These are phyloP conservation scores for Pichia sp. DNA, from an alignment of 1,139 yeast species.

Conservation along the genomic window DNA sequence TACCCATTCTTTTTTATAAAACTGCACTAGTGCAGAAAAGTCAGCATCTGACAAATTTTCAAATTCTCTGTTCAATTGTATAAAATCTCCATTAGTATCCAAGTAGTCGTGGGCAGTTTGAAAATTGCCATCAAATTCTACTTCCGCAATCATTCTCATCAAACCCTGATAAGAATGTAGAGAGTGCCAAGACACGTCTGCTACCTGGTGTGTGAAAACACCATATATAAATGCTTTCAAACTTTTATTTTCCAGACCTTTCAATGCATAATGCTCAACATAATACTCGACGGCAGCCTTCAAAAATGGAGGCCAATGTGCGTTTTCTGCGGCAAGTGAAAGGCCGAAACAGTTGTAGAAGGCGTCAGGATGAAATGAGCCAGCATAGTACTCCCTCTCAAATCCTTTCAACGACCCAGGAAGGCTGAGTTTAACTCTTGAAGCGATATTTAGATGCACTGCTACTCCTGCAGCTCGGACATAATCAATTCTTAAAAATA, in stretches of 20 bases:
- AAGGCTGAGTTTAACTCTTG: slow-evolving; percentile 32
- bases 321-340: slow-evolving; percentile 50
- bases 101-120: slow-evolving; percentile 46
- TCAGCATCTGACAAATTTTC: slow-evolving; percentile 27
- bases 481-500: slow-evolving; percentile 13
- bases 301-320: slow-evolving; percentile 65
- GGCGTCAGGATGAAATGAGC: slow-evolving; percentile 62
- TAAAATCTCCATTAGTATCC: slow-evolving; percentile 58
- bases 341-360: slow-evolving; percentile 50
- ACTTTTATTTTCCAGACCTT: slow-evolving; percentile 20
- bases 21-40: slow-evolving; percentile 19
- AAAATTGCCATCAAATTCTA: slow-evolving; percentile 48
- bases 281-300: slow-evolving; percentile 40
- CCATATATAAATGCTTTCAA: slow-evolving; percentile 53
- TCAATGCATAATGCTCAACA: slow-evolving; percentile 32
- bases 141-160: slow-evolving; percentile 37
- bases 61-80: slow-evolving; percentile 39
- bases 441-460: slow-evolving; percentile 41
- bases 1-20: slow-evolving; percentile 41
- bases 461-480: slow-evolving; percentile 27
- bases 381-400: slow-evolving; percentile 36
- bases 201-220: slow-evolving; percentile 50
- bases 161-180: slow-evolving; percentile 49
- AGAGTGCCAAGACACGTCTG: slow-evolving; percentile 64
- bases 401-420: slow-evolving; percentile 30